Conservation (phyloP, 768 basidiomycete species). For the Auricularia sp. region DNA sequence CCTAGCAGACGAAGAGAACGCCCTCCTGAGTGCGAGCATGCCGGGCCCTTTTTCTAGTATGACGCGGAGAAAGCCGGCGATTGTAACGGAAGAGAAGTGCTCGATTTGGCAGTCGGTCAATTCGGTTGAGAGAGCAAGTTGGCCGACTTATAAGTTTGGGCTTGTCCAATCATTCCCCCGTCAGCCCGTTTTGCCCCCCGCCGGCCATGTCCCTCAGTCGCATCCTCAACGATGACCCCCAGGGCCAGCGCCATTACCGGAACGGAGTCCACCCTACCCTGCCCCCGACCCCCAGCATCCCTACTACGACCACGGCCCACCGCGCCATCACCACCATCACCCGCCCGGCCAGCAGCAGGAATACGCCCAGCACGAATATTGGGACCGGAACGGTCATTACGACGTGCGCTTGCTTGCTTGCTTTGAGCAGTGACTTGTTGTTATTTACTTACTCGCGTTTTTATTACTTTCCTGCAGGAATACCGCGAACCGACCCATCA, state of each 20-base stretch:
- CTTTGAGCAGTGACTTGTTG: slow-evolving; percentile 8
- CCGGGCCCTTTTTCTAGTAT: background rate
- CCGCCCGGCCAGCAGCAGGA: background rate
- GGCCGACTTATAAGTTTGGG: background rate
- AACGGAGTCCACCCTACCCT: slow-evolving; percentile 25
- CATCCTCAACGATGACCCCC: slow-evolving; percentile 68
- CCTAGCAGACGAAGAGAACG: slow-evolving; percentile 6
- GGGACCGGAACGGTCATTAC: slow-evolving; percentile 11
- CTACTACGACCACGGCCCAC: slow-evolving; percentile 14
- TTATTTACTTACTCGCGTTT: slow-evolving; percentile 10
- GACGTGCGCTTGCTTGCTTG: slow-evolving; percentile 15
- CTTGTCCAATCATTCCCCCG: background rate
- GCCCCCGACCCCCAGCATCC: slow-evolving; percentile 3
- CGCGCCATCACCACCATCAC: slow-evolving; percentile 5
- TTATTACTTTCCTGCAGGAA: slow-evolving; percentile 18
- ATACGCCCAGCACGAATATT: slow-evolving; percentile 14
- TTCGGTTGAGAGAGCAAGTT: no score
- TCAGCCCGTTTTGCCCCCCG: background rate
- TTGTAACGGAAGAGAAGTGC: background rate
- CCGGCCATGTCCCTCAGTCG: slow-evolving; percentile 62
- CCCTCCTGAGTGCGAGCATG: slow-evolving; percentile 4
- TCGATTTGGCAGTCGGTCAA: no score
- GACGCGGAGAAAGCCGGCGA: background rate
- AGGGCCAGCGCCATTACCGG: slow-evolving; percentile 15
- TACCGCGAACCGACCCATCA: slow-evolving; percentile 20